phyloP scores from a whole-genome alignment of 169 alveolate species.

The Plasmodium yoelii region DNA sequence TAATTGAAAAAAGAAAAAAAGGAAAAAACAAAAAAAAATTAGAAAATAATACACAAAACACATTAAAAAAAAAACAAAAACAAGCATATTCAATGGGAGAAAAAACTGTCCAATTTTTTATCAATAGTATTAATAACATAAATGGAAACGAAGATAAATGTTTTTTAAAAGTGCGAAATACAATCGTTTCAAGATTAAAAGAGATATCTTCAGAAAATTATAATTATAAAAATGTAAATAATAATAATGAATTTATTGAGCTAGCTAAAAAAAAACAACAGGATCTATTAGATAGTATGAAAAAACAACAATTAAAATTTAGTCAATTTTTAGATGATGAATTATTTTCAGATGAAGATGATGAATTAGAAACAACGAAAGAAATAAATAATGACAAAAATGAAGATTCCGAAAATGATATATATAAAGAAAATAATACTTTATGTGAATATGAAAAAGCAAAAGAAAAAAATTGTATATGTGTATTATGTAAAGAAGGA shows the following conservation, averaged over 20 bases:
- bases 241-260: conserved; percentile 31
- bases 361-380: background rate
- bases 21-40: background rate
- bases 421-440: background rate
- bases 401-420: background rate
- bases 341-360: conserved; percentile 15
- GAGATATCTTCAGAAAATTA: conserved; percentile 28
- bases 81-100: conserved; percentile 7
- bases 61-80: background rate
- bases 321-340: conserved; percentile 50
- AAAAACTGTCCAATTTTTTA: conserved; percentile 18
- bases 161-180: conserved; percentile 28
- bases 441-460: conserved; percentile 49
- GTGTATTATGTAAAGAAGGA: conserved; percentile 72
- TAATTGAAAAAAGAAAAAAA: background rate
- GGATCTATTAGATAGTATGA: conserved; percentile 52
- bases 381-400: background rate
- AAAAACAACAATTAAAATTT: conserved; percentile 46
- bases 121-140: conserved; percentile 28
- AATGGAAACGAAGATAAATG: conserved; percentile 64
- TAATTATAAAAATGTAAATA: conserved; percentile 48
- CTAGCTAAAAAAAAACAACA: conserved; percentile 44
- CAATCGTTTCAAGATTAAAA: conserved; percentile 33
- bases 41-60: background rate
- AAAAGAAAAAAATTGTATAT: conserved; percentile 64